These are phyloP conservation scores for Dioscorea dumetorum DNA, from an alignment of 106 monocot species.

Conservation along the genomic window DNA sequence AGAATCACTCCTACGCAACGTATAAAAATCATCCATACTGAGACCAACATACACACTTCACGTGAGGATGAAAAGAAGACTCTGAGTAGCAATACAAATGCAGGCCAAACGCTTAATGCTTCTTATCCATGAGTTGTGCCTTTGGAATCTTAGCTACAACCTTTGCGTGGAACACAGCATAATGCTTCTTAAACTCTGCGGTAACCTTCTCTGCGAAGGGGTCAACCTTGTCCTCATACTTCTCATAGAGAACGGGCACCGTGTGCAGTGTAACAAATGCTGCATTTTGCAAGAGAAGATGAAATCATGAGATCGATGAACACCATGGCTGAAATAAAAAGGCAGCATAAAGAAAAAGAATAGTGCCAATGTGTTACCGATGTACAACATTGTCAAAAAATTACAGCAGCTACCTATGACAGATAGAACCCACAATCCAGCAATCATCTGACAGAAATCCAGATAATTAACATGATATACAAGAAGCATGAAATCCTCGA, in stretches of 20 bases:
- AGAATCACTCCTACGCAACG: no score
- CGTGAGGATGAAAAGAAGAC: no score
- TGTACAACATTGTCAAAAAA: slow-evolving; percentile 82
- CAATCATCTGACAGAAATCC: slow-evolving; percentile 47
- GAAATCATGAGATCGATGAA: background rate
- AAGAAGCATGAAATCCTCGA: no score
- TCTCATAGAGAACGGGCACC: slow-evolving; percentile 75
- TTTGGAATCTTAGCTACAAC: slow-evolving; percentile 70
- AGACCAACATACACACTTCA: no score
- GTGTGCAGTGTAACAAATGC: slow-evolving; percentile 72
- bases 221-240: slow-evolving; percentile 86
- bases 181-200: slow-evolving; percentile 64
- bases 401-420: slow-evolving; percentile 60
- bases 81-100: no score
- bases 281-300: slow-evolving; percentile 9
- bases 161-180: slow-evolving; percentile 52
- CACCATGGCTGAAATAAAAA: background rate
- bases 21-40: no score
- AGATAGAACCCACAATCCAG: slow-evolving; percentile 73
- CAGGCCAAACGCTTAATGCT: slow-evolving; percentile 7
- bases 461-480: no score
- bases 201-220: slow-evolving; percentile 58
- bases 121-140: slow-evolving; percentile 63
- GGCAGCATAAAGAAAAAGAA: background rate
- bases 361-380: slow-evolving; percentile 28